Evolutionary conservation across 208 protist genomes (phyloP).

Genomic region (Crithidia sp.): DNA sequence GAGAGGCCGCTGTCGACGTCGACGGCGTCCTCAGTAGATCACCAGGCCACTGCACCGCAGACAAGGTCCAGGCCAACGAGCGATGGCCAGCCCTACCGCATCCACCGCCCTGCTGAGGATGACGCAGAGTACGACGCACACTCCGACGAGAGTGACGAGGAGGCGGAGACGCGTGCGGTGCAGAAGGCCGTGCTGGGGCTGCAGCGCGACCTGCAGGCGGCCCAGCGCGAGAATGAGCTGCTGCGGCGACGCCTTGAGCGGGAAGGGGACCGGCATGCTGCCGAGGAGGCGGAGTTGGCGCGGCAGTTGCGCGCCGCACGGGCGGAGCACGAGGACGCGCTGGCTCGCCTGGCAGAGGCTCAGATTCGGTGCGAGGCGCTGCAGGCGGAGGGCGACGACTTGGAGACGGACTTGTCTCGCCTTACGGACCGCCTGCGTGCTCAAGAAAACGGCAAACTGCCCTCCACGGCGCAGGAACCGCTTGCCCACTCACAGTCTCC

Average conservation of each 20-base stretch:
- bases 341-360: conserved; percentile 1
- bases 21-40: neutral
- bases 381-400: conserved; percentile 14
- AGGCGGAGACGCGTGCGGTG: conserved; percentile 5
- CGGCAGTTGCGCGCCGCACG: conserved; percentile 17
- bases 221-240: conserved; percentile 1
- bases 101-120: neutral
- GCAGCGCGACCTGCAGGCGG: conserved; percentile 12
- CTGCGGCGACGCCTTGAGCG: conserved; percentile 6
- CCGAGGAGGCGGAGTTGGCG: conserved; percentile 15
- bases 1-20: neutral
- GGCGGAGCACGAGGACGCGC: conserved; percentile 13
- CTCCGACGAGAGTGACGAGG: conserved; percentile 2
- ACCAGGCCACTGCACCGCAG: neutral
- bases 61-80: neutral
- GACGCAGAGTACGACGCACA: neutral
- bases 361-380: conserved; percentile 22
- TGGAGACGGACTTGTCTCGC: neutral
- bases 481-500: no score
- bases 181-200: neutral
- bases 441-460: neutral
- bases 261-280: conserved; percentile 4
- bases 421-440: neutral
- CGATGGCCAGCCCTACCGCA: neutral
- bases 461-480: no score